phyloP scores from a whole-genome alignment of 1,284 basidiomycete genomes.

The Ganoderma boninense region DNA sequence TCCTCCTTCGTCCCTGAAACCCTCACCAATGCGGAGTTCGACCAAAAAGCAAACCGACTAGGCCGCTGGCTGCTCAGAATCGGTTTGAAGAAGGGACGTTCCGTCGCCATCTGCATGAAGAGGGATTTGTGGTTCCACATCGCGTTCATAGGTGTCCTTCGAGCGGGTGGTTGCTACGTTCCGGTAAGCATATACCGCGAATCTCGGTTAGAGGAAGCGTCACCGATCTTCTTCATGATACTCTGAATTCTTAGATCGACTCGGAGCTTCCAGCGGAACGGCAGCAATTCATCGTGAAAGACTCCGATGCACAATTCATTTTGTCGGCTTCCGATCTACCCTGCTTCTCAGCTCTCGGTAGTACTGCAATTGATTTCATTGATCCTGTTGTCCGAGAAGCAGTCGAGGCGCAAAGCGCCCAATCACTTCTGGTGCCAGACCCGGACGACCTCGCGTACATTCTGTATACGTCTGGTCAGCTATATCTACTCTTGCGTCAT shows the following conservation, averaged over 20 bases:
- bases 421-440: conserved; percentile 42
- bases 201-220: background rate
- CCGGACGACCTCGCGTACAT: conserved; percentile 54
- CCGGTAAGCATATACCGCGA: conserved; percentile 44
- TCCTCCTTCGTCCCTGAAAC: conserved; percentile 29
- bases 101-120: conserved; percentile 58
- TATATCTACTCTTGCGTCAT: background rate
- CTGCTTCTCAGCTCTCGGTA: conserved; percentile 41
- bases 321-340: conserved; percentile 45
- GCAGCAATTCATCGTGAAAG: conserved; percentile 55
- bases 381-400: conserved; percentile 35
- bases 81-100: conserved; percentile 52
- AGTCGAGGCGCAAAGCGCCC: conserved; percentile 41
- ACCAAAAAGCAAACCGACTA: conserved; percentile 49
- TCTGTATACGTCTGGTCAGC: conserved; percentile 60
- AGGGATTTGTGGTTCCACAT: conserved; percentile 55
- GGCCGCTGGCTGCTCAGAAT: conserved; percentile 51
- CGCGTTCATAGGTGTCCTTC: conserved; percentile 56
- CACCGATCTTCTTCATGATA: background rate
- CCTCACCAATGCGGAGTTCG: conserved; percentile 50
- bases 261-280: conserved; percentile 59
- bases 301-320: conserved; percentile 54
- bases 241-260: conserved; percentile 51
- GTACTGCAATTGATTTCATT: conserved; percentile 43
- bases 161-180: conserved; percentile 63